Evolutionary conservation across 169 alveolate species (phyloP), one percentile per base, ranked within the genome.

Genomic region (Babesia sp.): DNA sequence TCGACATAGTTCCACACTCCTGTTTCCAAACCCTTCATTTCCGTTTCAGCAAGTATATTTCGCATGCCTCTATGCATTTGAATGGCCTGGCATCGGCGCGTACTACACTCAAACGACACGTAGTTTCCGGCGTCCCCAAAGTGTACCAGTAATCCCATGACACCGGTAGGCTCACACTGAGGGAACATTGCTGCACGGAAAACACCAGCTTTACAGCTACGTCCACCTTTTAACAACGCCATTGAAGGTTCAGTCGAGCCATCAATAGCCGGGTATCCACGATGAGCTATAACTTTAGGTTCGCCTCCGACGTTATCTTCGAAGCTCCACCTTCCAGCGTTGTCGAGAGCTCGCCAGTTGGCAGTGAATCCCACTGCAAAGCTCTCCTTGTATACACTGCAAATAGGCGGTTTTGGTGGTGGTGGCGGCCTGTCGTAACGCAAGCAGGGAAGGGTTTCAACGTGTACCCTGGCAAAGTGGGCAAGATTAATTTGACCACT

Each of bases 231-330:
- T 46, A 90, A 83, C 39, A 84, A 79, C 20, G 85, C 77, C 37
- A 90, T 85, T 22, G 93, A 73, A 36, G 83, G 82, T 39, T 80
- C 90, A 34, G 57, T 53, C 31, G 48, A 28, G 36, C 41, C 69
- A 42, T 79, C 77, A 28, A 68, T 79, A 64, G 70, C 67, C 59
- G 26, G 54, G 74, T 75, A 61, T 56, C 85, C 67, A 48, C 73
- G 63, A 63, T 90, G 91, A 18, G 90, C 91, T n/a, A 91, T 73
- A 9, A 89, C 94, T 37, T 63, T 84, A n/a, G 63, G 71, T 75
- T 91, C 93, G 50, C 93, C 94, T 26, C 90, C 93, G n/a, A 91
- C 66, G 58, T 91, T 83, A 56, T 81, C 72, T 11, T 78, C 88
- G 58, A 69, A 82, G 59, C 51, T 72, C 95, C 95, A 91, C 31